phyloP scores from a whole-genome alignment of 441 rosid genomes.

The Kokia cookei region DNA sequence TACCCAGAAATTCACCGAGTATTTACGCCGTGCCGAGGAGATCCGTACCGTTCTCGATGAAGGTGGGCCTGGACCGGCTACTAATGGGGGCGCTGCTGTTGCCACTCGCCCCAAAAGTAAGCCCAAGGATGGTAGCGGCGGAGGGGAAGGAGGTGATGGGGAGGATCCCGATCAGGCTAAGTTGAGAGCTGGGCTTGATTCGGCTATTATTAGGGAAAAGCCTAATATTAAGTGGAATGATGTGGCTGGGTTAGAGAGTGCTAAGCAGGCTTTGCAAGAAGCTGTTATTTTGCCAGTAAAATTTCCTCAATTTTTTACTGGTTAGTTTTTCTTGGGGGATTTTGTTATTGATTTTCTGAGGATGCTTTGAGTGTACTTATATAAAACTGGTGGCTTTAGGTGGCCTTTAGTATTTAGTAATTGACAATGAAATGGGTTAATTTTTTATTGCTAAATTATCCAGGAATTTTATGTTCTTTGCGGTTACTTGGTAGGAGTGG shows the following conservation, averaged over 20 bases:
- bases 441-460: background rate
- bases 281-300: constrained; percentile 94
- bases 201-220: constrained; percentile 80
- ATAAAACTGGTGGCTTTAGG: background rate
- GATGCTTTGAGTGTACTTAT: background rate
- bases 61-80: constrained; percentile 78
- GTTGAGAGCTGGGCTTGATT: constrained; percentile 73
- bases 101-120: constrained; percentile 79
- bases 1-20: constrained; percentile 90
- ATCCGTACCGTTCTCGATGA: constrained; percentile 89
- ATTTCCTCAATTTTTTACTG: constrained; percentile 92
- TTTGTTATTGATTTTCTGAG: background rate
- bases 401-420: background rate
- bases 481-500: background rate
- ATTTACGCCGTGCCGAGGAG: constrained; percentile 98
- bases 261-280: constrained; percentile 85
- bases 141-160: constrained; percentile 66
- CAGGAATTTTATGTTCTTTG: background rate
- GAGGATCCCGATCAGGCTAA: constrained; percentile 80
- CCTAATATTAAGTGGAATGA: constrained; percentile 74
- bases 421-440: background rate
- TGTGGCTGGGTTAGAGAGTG: constrained; percentile 74
- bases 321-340: constrained; percentile 17
- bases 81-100: constrained; percentile 85
- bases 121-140: constrained; percentile 59